Evolutionary conservation across 2,329 filamentous ascomycete genomes (phyloP), one percentile per base, ranked within the genome.

Genomic region (Penicillium sp.): DNA sequence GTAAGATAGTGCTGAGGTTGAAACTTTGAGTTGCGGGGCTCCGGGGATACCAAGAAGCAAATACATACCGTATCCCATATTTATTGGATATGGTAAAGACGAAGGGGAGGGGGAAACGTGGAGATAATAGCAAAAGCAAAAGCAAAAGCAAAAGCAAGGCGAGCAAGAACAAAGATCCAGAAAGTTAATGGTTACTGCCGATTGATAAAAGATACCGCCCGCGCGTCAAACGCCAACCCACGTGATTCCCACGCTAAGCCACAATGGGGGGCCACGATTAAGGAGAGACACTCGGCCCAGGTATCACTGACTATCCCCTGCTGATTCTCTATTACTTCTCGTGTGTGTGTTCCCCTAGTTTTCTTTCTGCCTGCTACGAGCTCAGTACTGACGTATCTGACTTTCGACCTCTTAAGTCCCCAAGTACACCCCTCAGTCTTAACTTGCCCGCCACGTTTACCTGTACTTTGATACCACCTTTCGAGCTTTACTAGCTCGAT

Each of bases 291-390:
- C 41, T 52, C 49, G 54, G 47, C 45, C 38, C 56, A 59, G 53
- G 60, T 62, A 66, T 66, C 61, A 62, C 58, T 50, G 29, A 57
- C 43, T 53, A 49, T 54, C 53, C 61, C 55, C 63, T 64, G 61
- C 58, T 62, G 61, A 62, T 64, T 61, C 57, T 60, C 38, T 56
- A 29, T 58, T 55, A 44, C 49, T 25, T 56, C 25, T 29, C 21
- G 51, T 58, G 51, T 55, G 55, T 58, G 33, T 7, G 31, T 38
- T 44, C 33, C 44, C 52, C 52, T 39, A 7, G 19, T 39, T 55
- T 44, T n/a, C 25, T 49, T 44, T 50, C 25, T 55, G 15, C 44
- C 33, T 50, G 23, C 51, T 33, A 25, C n/a, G 17, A 35, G 9
- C 15, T 29, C 23, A 45, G 10, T 23, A 31, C 54, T 58, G 49